Evolutionary conservation across 306 rosid genomes (phyloP).

Genomic region (Canavalia gladiata): DNA sequence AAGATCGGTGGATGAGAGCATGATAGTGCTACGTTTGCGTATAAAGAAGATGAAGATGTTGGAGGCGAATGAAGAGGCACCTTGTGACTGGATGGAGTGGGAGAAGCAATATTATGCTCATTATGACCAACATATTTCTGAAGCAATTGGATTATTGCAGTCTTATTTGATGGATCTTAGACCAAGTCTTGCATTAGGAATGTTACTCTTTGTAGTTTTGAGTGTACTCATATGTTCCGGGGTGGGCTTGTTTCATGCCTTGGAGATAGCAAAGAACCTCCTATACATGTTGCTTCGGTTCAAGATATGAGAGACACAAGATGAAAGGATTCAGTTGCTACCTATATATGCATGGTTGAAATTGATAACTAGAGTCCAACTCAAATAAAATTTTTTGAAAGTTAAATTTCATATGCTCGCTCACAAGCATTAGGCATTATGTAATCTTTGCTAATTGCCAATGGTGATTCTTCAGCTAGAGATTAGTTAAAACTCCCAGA

Average conservation of each 20-base stretch:
- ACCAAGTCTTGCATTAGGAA: slow-evolving; percentile 44
- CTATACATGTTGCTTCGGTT: slow-evolving; percentile 1
- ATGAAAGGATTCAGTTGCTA: neutral
- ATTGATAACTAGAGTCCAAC: neutral
- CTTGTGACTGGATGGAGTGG: slow-evolving; percentile 48
- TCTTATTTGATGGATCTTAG: slow-evolving; percentile 40
- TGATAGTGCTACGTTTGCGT: slow-evolving; percentile 48
- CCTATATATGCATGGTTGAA: neutral
- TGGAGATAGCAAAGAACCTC: slow-evolving; percentile 11
- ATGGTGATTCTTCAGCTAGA: neutral
- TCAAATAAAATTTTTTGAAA: neutral
- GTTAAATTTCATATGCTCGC: neutral
- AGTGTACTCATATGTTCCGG: slow-evolving; percentile 34
- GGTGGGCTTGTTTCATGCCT: slow-evolving; percentile 33
- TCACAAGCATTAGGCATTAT: neutral
- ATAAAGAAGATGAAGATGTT: slow-evolving; percentile 51
- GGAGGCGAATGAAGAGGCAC: neutral
- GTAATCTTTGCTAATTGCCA: too few relatives aligned
- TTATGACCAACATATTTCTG: slow-evolving; percentile 42
- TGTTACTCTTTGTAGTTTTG: slow-evolving; percentile 18
- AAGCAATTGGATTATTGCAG: slow-evolving; percentile 47
- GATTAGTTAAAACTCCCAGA: neutral
- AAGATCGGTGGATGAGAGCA: slow-evolving; percentile 49
- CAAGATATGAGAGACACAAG: neutral
- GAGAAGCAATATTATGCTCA: slow-evolving; percentile 38